Base-by-base conservation (phyloP, 176 grass and related monocot genomes). In the Eleusine indica region DNA sequence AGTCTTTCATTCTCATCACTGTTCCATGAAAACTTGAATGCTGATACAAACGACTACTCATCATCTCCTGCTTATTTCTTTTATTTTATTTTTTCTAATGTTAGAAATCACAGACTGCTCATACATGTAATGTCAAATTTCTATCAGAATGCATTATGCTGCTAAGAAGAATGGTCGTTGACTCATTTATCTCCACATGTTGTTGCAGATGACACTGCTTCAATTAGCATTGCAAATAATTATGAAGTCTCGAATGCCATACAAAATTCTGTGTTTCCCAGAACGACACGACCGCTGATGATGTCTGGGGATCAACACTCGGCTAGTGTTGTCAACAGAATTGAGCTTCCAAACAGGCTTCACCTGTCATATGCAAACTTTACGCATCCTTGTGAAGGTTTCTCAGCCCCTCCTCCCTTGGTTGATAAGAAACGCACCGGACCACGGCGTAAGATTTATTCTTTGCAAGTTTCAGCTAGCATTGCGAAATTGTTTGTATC, bases 401-500 rank as follows among this genome's bases (percentile, higher is more conserved):
- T 99, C 53, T 89, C 93, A 65, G 66, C 87, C 74, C 57, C 84
- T 73, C 89, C 96, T 84, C 90, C 91, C 66, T 84, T 92, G 80
- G 76, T 87, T 82, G 88, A 93, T 86, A 89, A 77, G 89, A 99
- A 93, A 76, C 96, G 91, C 66, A 99, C 87, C 62, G 96, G 96
- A 48, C 96, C 96, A 68, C 93, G 96, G 6, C 83, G 96, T 99
- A 91, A 96, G 96, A 88, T 75, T 79, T 86, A 8, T 69, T 64
- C 18, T 70, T 83, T 53, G 25, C 42, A 43, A 52, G 7, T 80
- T 38, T 52, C 40, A 35, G 19, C 61, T 46, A 62, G 35, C 22
- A 75, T 65, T 67, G 29, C 39, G 74, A 53, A 30, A 25, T 53
- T 0, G 19, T 73, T 70, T 81, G 38, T 68, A 39, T 47, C 70